A percentile compares a stretch with the other conserved stretches of the same genome.
Conservation (phyloP, 331 rosid genomes). For the Rhamnella rubrinervis region DNA sequence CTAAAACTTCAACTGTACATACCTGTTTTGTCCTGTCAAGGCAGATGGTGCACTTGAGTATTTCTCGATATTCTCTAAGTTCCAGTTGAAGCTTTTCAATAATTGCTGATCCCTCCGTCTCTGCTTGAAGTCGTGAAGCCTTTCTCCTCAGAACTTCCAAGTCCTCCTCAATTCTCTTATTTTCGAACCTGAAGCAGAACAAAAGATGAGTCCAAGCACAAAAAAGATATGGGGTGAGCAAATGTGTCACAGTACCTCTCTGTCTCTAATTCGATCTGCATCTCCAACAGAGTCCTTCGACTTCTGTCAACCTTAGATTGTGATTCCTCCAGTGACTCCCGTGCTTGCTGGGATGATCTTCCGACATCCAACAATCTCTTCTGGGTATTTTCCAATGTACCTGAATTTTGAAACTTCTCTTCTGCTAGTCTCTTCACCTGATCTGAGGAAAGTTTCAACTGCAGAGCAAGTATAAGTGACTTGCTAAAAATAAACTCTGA, state of each 20-base stretch:
- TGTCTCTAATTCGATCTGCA: slow-evolving; percentile 70
- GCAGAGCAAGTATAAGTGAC: slow-evolving; percentile 35
- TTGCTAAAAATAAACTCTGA: slow-evolving; percentile 19
- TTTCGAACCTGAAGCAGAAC: slow-evolving; percentile 54
- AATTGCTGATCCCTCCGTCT: slow-evolving; percentile 63
- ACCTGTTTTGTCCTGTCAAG: slow-evolving; percentile 87
- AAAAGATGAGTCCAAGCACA: slow-evolving; percentile 11
- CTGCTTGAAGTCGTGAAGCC: slow-evolving; percentile 52
- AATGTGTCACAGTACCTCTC: slow-evolving; percentile 55
- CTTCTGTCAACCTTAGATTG: slow-evolving; percentile 56
- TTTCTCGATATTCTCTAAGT: slow-evolving; percentile 77
- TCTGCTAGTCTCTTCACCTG: slow-evolving; percentile 58
- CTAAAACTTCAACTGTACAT: neutral
- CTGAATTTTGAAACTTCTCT: slow-evolving; percentile 56
- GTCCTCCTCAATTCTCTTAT: slow-evolving; percentile 75
- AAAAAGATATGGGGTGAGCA: slow-evolving; percentile 9
- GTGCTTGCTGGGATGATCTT: slow-evolving; percentile 60
- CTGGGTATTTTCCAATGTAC: slow-evolving; percentile 50
- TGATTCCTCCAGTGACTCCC: slow-evolving; percentile 54
- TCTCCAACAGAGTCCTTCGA: slow-evolving; percentile 54
- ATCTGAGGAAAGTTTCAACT: slow-evolving; percentile 72
- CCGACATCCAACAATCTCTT: slow-evolving; percentile 61
- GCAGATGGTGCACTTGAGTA: slow-evolving; percentile 89
- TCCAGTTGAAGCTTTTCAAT: slow-evolving; percentile 84
- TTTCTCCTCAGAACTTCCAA: slow-evolving; percentile 70